These are phyloP conservation scores for Aulographum hederae DNA, from an alignment of 2,329 filamentous ascomycete genomes.

Conservation along the genomic window DNA sequence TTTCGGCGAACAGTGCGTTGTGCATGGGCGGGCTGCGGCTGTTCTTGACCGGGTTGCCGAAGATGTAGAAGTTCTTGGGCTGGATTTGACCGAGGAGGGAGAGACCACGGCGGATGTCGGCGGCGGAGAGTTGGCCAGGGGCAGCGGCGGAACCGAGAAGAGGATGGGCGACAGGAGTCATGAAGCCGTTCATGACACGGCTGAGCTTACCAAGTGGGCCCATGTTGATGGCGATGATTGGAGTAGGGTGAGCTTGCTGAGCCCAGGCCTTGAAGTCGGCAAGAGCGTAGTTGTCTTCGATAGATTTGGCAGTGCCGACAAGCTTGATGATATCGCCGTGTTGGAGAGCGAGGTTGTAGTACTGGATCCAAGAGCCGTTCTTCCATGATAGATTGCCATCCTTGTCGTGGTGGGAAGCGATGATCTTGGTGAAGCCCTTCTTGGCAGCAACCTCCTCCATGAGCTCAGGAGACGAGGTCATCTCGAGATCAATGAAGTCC, in stretches of 20 bases:
- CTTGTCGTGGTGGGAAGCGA: constrained; percentile 91
- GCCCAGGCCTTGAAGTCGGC: constrained; percentile 67
- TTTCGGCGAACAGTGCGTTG: constrained; percentile 60
- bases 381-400: constrained; percentile 64
- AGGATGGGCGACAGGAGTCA: constrained; percentile 88
- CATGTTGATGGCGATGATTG: constrained; percentile 94
- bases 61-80: constrained; percentile 63
- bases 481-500: constrained; percentile 87
- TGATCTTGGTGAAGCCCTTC: constrained; percentile 62
- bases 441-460: constrained; percentile 49
- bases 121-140: constrained; percentile 78
- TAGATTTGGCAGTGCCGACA: constrained; percentile 56
- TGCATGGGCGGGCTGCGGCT: constrained; percentile 81
- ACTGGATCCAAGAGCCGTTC: constrained; percentile 79
- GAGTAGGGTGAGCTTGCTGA: constrained; percentile 50
- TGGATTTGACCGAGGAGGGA: constrained; percentile 64
- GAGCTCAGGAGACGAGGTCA: constrained; percentile 64
- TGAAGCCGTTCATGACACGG: constrained; percentile 75
- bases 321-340: constrained; percentile 91
- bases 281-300: constrained; percentile 77
- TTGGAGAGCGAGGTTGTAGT: constrained; percentile 78
- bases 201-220: constrained; percentile 72
- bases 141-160: constrained; percentile 82
- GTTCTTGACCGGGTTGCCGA: constrained; percentile 66
- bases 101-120: constrained; percentile 67